Base-by-base conservation (phyloP, 805 yeast species). In the Huiozyma sinensis region DNA sequence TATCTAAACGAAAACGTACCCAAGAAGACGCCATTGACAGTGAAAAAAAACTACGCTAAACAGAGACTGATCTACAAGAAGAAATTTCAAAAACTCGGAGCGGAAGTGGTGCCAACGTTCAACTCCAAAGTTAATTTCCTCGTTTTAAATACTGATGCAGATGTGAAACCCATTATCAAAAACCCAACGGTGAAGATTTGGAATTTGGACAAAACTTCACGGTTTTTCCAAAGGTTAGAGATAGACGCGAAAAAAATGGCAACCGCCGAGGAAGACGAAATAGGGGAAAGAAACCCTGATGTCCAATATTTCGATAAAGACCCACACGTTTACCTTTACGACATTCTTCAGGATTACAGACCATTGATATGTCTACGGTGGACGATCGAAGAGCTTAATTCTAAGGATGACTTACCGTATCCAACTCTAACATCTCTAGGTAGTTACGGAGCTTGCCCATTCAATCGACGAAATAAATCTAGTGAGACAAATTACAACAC, bases 361-460 rank as follows among this genome's bases (percentile, higher is more conserved):
- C 95, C 97, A 0, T 72, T 86, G 7, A 79, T 88, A 6, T 67
- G 78, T 6, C 72, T 87, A 54, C 95, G 87, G 61, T 90, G 95
- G 94, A 68, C 52, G 28, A 61, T 36, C 49, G 51, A 53, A 6
- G 28, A 51, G 29, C 44, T 48, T 10, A 60, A 28, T 8, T 30
- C 31, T 5, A 51, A 40, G 65, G 66, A 42, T 70, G 69, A 43
- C 51, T 64, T 48, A 57, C 66, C 56, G 24, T 56, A 52, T 57
- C 64, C 61, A 4, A 44, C 46, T 1, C 35, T 59, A 38, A 50
- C 49, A 38, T 17, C 24, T 17, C 48, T 50, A 44, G 58, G 58
- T 6, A 48, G 58, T 8, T 58, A 57, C 53, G 96, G 95, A 3
- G 73, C 81, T 51, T 78, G 95, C 48, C 85, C 95, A 3, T 90